phyloP scores from a whole-genome alignment of 371 early-diverging fungal species.

The Coemansia sp. region DNA sequence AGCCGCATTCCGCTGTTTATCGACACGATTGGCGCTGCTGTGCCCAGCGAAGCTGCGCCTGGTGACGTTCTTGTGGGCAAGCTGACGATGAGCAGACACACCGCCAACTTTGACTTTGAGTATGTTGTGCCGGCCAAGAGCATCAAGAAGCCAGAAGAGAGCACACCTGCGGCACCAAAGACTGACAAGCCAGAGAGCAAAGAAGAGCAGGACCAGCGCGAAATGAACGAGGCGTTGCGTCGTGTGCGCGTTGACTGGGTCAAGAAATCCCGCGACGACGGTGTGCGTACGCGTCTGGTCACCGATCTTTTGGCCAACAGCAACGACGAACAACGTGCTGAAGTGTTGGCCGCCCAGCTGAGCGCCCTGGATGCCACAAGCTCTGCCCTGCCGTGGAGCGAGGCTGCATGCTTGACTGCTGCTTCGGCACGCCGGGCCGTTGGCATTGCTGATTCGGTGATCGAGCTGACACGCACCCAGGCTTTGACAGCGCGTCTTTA shows the following conservation, averaged over 20 bases:
- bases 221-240: conserved; percentile 70
- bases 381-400: conserved; percentile 45
- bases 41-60: conserved; percentile 73
- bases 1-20: conserved; percentile 57
- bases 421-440: conserved; percentile 57
- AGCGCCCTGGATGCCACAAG: conserved; percentile 54
- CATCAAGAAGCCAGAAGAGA: background rate
- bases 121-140: conserved; percentile 60
- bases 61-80: conserved; percentile 81
- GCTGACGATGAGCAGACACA: conserved; percentile 56
- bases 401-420: conserved; percentile 50
- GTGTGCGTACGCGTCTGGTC: conserved; percentile 60
- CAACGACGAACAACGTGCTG: conserved; percentile 58
- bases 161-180: background rate
- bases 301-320: conserved; percentile 63
- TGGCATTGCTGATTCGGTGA: conserved; percentile 58
- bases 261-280: conserved; percentile 71
- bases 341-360: conserved; percentile 60
- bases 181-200: conserved; percentile 19
- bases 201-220: conserved; percentile 40
- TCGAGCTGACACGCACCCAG: conserved; percentile 57
- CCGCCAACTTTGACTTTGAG: conserved; percentile 64
- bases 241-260: conserved; percentile 78
- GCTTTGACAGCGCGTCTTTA: conserved; percentile 68
- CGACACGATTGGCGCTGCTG: conserved; percentile 39